A percentile compares a stretch with the other conserved stretches of the same genome.
Conservation (phyloP, 2,329 filamentous ascomycete genomes). For the Trichoderma harzianum region DNA sequence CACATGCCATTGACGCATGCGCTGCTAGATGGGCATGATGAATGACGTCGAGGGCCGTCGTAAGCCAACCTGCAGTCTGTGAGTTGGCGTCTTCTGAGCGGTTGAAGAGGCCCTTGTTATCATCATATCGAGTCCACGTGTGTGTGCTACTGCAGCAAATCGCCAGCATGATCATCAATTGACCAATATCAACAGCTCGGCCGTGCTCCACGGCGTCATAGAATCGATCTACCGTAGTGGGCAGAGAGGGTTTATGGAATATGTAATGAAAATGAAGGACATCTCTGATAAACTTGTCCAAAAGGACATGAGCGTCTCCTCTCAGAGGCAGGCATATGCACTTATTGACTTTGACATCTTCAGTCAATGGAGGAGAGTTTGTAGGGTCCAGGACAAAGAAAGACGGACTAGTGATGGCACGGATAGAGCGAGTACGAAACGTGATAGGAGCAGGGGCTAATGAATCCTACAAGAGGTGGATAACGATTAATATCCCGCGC, state of each 20-base stretch:
- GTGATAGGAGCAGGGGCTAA: neutral
- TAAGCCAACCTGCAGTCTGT: slow-evolving; percentile 33
- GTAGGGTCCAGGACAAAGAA: slow-evolving; percentile 30
- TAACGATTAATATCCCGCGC: neutral
- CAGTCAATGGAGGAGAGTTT: slow-evolving; percentile 20
- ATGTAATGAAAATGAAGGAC: slow-evolving; percentile 33
- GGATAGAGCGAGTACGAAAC: slow-evolving; percentile 13
- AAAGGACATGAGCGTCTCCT: slow-evolving; percentile 29
- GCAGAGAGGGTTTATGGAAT: slow-evolving; percentile 29
- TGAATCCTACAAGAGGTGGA: neutral
- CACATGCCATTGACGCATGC: slow-evolving; percentile 32
- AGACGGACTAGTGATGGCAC: slow-evolving; percentile 31
- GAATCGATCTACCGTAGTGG: slow-evolving; percentile 27
- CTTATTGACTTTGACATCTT: slow-evolving; percentile 28
- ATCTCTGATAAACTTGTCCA: slow-evolving; percentile 31
- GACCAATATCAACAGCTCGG: slow-evolving; percentile 23
- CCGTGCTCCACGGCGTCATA: slow-evolving; percentile 30
- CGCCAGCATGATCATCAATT: slow-evolving; percentile 29
- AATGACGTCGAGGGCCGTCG: slow-evolving; percentile 34
- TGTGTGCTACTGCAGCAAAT: slow-evolving; percentile 32
- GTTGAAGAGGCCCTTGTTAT: slow-evolving; percentile 26
- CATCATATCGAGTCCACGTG: slow-evolving; percentile 31
- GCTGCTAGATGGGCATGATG: slow-evolving; percentile 32
- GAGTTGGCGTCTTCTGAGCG: slow-evolving; percentile 28
- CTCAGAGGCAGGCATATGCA: slow-evolving; percentile 35